Conservation (phyloP, 768 basidiomycete species). For the Leccinum sublutescens region DNA sequence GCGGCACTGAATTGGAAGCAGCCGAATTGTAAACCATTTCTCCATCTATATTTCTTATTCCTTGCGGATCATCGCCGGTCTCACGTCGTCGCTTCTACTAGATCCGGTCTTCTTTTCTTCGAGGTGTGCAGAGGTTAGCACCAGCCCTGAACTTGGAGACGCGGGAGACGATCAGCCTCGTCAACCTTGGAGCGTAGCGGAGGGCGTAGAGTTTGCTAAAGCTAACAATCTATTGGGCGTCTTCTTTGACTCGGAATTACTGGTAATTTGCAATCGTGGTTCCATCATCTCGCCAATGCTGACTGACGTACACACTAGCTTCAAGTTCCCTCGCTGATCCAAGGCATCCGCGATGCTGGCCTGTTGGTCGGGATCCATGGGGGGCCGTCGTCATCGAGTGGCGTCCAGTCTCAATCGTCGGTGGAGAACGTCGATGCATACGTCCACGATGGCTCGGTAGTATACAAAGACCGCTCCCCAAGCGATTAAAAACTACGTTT, state of each 20-base stretch:
- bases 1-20: conserved; percentile 98
- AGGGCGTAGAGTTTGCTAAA: conserved; percentile 92
- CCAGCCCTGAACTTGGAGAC: conserved; percentile 35
- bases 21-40: conserved; percentile 81
- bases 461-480: conserved; percentile 63
- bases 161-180: conserved; percentile 49
- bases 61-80: conserved; percentile 22
- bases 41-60: conserved; percentile 10
- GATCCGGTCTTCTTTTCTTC: conserved; percentile 96
- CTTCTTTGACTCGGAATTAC: conserved; percentile 79
- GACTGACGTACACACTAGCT: conserved; percentile 39
- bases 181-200: conserved; percentile 67
- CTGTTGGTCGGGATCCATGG: conserved; percentile 86
- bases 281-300: conserved; percentile 13
- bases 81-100: conserved; percentile 34
- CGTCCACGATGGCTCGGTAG: conserved; percentile 59
- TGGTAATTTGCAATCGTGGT: conserved; percentile 51
- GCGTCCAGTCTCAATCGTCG: conserved; percentile 36
- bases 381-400: conserved; percentile 44
- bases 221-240: conserved; percentile 91
- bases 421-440: conserved; percentile 66
- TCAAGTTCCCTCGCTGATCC: conserved; percentile 86
- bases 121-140: conserved; percentile 68
- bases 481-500: conserved; percentile 40
- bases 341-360: conserved; percentile 85